These are phyloP conservation scores for Boletus reticulatus DNA, from an alignment of 768 basidiomycete genomes.

Conservation along the genomic window DNA sequence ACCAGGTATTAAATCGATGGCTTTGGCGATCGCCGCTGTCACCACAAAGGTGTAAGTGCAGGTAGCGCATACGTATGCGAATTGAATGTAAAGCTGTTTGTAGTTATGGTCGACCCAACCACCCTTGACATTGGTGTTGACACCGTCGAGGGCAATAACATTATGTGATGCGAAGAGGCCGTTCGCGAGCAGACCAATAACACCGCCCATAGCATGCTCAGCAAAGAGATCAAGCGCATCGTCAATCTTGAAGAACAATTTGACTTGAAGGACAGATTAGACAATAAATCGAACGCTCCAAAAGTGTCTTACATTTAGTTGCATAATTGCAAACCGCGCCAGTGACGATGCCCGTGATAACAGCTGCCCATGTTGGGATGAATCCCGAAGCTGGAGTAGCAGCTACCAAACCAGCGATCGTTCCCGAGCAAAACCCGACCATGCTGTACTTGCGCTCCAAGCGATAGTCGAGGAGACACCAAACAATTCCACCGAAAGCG, in stretches of 20 bases:
- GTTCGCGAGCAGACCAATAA: slow-evolving; percentile 70
- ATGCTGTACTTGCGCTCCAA: slow-evolving; percentile 82
- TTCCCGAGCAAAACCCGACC: slow-evolving; percentile 89
- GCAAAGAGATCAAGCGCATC: slow-evolving; percentile 93
- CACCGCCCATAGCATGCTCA: slow-evolving; percentile 84
- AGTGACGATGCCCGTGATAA: slow-evolving; percentile 72
- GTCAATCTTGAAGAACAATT: slow-evolving; percentile 69
- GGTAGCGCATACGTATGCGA: slow-evolving; percentile 59
- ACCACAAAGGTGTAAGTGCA: slow-evolving; percentile 59
- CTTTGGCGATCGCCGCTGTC: slow-evolving; percentile 60
- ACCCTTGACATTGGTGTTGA: slow-evolving; percentile 50
- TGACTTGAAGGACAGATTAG: slow-evolving; percentile 45
- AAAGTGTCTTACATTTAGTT: slow-evolving; percentile 60
- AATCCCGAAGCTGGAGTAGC: slow-evolving; percentile 88
- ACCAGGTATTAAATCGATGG: slow-evolving; percentile 55
- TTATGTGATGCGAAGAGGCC: slow-evolving; percentile 69
- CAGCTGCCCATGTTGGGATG: slow-evolving; percentile 72
- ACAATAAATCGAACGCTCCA: not conserved
- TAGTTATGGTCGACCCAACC: slow-evolving; percentile 78
- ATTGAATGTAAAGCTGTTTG: slow-evolving; percentile 78
- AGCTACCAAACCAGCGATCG: slow-evolving; percentile 84
- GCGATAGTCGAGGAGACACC: slow-evolving; percentile 80
- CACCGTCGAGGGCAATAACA: slow-evolving; percentile 67
- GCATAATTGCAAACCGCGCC: slow-evolving; percentile 80
- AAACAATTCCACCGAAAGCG: slow-evolving; percentile 77